Evolutionary conservation across 2,329 filamentous ascomycete species (phyloP).

Genomic region (Fusarium sp.): DNA sequence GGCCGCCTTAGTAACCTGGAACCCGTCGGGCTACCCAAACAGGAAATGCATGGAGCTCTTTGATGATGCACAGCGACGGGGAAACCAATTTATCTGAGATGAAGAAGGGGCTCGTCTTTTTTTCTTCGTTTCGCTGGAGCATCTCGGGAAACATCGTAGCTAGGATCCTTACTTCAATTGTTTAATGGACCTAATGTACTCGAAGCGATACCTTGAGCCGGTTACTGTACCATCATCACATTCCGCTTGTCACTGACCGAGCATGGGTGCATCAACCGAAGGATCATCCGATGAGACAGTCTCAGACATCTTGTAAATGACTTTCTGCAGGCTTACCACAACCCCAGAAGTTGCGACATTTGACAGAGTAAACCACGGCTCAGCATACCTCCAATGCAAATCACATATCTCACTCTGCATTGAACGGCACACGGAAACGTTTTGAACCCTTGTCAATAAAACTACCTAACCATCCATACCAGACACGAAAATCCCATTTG

Average conservation of each 20-base stretch:
- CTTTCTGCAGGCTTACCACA: neutral
- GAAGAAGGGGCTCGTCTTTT: conserved; percentile 1
- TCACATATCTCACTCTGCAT: neutral
- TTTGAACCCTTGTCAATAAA: conserved; percentile 5
- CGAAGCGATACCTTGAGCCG: neutral
- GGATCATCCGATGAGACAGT: neutral
- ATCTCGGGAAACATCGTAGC: neutral
- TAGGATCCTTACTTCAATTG: neutral
- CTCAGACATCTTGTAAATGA: neutral
- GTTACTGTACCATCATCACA: neutral
- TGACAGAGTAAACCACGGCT: neutral
- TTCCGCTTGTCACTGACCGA: neutral
- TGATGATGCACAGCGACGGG: conserved; percentile 7
- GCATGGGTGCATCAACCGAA: neutral
- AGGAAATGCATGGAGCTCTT: conserved; percentile 14
- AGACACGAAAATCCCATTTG: neutral
- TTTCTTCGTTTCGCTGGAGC: neutral
- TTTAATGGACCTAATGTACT: neutral
- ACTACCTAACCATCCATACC: conserved; percentile 1
- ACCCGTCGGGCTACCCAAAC: conserved; percentile 14
- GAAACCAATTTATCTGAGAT: conserved; percentile 30
- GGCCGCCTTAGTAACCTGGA: neutral
- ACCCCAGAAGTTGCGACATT: neutral
- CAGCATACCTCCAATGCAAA: neutral
- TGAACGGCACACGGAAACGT: neutral